A percentile compares a stretch with the other conserved stretches of the same genome.
phyloP scores from a whole-genome alignment of 2,329 filamentous ascomycete genomes.

The Chrysoporthe cubensis region DNA sequence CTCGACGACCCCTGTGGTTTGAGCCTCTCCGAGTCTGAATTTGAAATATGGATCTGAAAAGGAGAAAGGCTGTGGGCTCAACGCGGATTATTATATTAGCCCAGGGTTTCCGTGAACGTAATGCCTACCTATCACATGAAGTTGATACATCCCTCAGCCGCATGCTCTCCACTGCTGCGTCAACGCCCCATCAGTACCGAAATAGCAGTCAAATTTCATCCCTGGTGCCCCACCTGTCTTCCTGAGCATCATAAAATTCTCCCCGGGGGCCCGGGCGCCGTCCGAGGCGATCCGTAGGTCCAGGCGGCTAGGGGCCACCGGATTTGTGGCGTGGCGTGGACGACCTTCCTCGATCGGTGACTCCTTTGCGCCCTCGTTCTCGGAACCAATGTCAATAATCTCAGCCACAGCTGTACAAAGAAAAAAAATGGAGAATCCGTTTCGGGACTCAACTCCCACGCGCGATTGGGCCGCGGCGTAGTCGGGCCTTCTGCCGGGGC shows the following conservation, averaged over 20 bases:
- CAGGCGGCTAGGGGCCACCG: not conserved
- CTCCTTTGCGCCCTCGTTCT: not conserved
- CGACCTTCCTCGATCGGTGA: not conserved
- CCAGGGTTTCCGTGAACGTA: not conserved
- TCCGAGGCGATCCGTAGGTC: not conserved
- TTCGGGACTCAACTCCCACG: conserved; percentile 6
- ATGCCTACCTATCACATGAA: not conserved
- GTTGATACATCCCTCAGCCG: conserved; percentile 9
- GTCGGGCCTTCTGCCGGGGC: conserved; percentile 12
- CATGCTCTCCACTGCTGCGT: conserved; percentile 3
- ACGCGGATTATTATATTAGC: not conserved
- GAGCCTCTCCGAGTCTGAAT: not conserved
- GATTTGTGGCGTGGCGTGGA: not conserved
- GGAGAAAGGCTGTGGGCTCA: not conserved
- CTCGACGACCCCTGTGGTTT: not conserved
- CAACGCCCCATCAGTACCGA: conserved; percentile 6
- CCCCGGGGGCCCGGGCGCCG: conserved; percentile 4
- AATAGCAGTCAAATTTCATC: conserved; percentile 15
- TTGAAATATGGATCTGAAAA: not conserved
- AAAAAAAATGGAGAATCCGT: not conserved
- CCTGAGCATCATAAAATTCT: conserved; percentile 11
- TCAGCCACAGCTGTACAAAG: not conserved
- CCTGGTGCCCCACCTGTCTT: conserved; percentile 5
- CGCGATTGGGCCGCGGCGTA: conserved; percentile 11
- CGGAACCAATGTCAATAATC: not conserved